Evolutionary conservation across 768 basidiomycete species (phyloP), one percentile per base, ranked within the genome.

Genomic region (Xanthoconium stramineum): DNA sequence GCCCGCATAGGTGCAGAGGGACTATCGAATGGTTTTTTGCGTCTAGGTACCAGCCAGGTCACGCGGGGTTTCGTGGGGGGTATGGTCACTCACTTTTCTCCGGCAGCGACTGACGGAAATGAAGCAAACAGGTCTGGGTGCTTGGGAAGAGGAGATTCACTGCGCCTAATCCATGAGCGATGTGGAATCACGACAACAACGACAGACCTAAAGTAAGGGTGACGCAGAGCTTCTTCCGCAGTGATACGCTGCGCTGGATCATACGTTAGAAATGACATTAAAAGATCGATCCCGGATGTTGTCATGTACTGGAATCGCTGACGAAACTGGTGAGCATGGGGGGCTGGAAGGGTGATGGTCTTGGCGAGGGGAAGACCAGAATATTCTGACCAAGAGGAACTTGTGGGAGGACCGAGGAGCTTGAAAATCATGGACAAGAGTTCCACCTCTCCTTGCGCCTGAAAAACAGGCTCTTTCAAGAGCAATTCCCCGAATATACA

Each of bases 401-500:
- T 83, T 2, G 92, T 94, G 1, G 97, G 97, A n/a, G 91, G 85
- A 0, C 97, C 97, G 2, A 98, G 83, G 7, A 98, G 83, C 69
- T 89, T 94, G 78, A 97, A 96, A 50, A 98, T 96, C 86, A 92
- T 90, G 48, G 84, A 83, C 47, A 98, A 78, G 58, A 98, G 85
- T 66, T 99, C 96, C 14, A 96, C 77, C 69, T 99, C 97, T 38
- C 86, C 86, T 66, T 95, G 89, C n/a, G 95, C 94, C 74, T 95
- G 96, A 70, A 98, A 94, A n/a, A 98, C 78, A 3, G 97, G 94
- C 71, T 97, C 94, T 61, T 94, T 94, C 62, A 96, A 78, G 64
- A 99, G 83, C 47, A 99, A 78, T 71, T 99, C 97, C 14, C 91
- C 95, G 66, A 98, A 98, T 62, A 99, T 98, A 77, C 97, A 99